Evolutionary conservation across 2,329 filamentous ascomycete genomes (phyloP).

Genomic region (Colletotrichum higginsianum): DNA sequence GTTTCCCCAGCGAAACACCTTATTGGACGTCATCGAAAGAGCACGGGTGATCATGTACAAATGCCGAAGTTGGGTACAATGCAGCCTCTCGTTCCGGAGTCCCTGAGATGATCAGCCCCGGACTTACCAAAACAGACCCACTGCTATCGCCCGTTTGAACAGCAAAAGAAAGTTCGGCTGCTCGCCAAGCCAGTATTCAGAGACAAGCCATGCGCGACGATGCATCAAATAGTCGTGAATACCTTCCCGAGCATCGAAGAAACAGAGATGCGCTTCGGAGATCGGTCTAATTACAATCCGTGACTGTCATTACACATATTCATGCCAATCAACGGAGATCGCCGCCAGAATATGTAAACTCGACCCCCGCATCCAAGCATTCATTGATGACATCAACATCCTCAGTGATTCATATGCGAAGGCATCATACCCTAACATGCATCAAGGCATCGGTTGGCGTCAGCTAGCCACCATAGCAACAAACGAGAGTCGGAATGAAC

Average conservation of each 20-base stretch:
- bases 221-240: not conserved
- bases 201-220: not conserved
- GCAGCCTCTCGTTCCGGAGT: not conserved
- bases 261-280: conserved; percentile 1
- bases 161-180: not conserved
- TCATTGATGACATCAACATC: not conserved
- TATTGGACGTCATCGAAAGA: not conserved
- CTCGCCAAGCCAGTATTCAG: not conserved
- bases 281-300: not conserved
- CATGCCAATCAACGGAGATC: not conserved
- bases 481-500: conserved; percentile 6
- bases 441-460: not conserved
- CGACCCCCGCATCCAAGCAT: not conserved
- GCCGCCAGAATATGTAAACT: not conserved
- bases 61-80: not conserved
- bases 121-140: not conserved
- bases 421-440: not conserved
- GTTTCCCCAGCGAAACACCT: not conserved
- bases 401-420: not conserved
- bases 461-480: not conserved
- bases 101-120: not conserved
- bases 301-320: not conserved
- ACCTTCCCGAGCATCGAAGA: not conserved
- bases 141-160: not conserved
- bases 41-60: not conserved